These are phyloP conservation scores for Cryphonectria carpinicola DNA, from an alignment of 2,329 filamentous ascomycete genomes.

Conservation along the genomic window DNA sequence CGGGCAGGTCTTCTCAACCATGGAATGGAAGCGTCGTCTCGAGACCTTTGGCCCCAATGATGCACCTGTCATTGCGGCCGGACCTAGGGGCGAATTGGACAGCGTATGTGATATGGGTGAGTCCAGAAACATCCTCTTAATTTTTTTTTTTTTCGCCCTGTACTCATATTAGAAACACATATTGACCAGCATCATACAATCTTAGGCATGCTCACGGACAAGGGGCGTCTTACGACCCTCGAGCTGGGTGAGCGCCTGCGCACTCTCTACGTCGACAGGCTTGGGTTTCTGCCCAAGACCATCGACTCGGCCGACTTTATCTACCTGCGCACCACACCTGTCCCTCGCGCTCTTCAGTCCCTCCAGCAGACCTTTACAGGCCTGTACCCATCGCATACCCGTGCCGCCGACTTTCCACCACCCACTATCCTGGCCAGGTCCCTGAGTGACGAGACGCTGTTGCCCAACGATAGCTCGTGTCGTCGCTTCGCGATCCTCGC, in stretches of 20 bases:
- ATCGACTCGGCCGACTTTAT: slow-evolving; percentile 61
- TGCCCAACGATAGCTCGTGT: slow-evolving; percentile 77
- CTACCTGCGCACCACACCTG: slow-evolving; percentile 74
- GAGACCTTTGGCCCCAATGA: slow-evolving; percentile 79
- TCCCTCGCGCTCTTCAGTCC: slow-evolving; percentile 77
- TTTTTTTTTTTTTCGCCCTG: too few relatives aligned
- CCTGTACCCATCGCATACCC: slow-evolving; percentile 66
- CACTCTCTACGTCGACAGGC: slow-evolving; percentile 73
- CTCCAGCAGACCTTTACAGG: slow-evolving; percentile 76
- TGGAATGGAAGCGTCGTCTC: slow-evolving; percentile 71
- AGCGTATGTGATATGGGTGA: slow-evolving; percentile 72
- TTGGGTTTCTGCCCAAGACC: slow-evolving; percentile 68
- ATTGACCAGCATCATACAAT: not conserved
- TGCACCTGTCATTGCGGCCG: slow-evolving; percentile 70
- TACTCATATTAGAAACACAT: not conserved
- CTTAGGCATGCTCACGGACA: slow-evolving; percentile 71
- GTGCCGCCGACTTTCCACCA: slow-evolving; percentile 53
- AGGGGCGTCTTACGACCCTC: slow-evolving; percentile 72
- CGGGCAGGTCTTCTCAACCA: slow-evolving; percentile 45
- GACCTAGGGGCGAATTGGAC: slow-evolving; percentile 73
- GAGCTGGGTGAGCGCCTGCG: slow-evolving; percentile 70
- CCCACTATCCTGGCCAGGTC: slow-evolving; percentile 69
- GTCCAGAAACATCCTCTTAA: not conserved
- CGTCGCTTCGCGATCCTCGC: slow-evolving; percentile 72
- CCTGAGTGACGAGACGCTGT: slow-evolving; percentile 74